These are phyloP conservation scores for Inonotus hispidus DNA, from an alignment of 1,284 basidiomycete species.

Conservation along the genomic window DNA sequence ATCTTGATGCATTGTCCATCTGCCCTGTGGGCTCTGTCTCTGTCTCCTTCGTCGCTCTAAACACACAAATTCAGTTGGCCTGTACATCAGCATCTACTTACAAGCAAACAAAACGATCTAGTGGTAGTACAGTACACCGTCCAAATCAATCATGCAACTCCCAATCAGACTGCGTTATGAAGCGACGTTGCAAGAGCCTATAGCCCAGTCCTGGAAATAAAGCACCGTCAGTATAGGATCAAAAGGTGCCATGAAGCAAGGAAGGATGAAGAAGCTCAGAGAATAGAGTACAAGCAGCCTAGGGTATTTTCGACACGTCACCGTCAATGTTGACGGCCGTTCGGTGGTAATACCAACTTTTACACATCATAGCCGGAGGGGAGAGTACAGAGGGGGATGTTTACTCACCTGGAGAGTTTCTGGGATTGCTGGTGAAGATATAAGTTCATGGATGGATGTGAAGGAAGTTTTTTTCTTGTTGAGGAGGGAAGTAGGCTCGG, in stretches of 20 bases:
- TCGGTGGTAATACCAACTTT: constrained; percentile 19
- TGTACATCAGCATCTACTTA: too few species aligned
- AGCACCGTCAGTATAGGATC: neutral
- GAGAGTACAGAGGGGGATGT: neutral
- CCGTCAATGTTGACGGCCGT: neutral
- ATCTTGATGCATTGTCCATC: too few species aligned
- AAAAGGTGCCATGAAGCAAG: neutral
- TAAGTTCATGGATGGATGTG: neutral
- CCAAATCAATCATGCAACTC: too few species aligned
- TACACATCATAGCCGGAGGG: constrained; percentile 9
- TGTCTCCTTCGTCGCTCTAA: too few species aligned
- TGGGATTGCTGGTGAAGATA: neutral
- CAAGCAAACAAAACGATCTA: too few species aligned
- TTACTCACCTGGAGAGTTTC: neutral
- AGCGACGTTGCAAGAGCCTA: too few species aligned
- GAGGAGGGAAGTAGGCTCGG: neutral
- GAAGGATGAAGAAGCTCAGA: constrained; percentile 8
- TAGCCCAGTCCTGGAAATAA: neutral
- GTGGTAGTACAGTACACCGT: too few species aligned
- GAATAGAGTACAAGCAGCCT: constrained; percentile 15
- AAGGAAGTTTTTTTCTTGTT: neutral
- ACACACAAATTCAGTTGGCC: too few species aligned
- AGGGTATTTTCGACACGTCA: constrained; percentile 16
- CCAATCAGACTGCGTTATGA: too few species aligned
- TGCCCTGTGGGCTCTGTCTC: too few species aligned